Evolutionary conservation across 768 basidiomycete species (phyloP), one percentile per base, ranked within the genome.

Genomic region (Naematelia encephala): DNA sequence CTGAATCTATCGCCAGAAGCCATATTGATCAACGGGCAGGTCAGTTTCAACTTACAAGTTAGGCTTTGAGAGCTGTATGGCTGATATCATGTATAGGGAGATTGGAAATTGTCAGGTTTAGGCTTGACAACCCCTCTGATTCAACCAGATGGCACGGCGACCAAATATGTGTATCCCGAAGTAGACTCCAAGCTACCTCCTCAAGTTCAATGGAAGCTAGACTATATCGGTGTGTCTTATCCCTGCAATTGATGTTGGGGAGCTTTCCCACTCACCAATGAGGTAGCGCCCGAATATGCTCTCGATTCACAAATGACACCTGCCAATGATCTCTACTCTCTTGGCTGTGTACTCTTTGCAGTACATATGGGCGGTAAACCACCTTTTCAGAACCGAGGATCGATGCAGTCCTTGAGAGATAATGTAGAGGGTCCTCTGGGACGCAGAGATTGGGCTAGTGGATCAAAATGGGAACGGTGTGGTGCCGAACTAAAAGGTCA

Each of bases 61-160:
- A 26, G 50, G 59, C 54, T 4, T 3, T 45, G 13, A 11, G 23
- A 21, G 21, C 23, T 10, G n/a, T 43, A 43, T 19, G 10, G 27
- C 51, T 52, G 44, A 14, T n/a, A 8, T 39, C 21, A 22, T 27
- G 22, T 11, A 5, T 66, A 94, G 91, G 94, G 96, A 28, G 96
- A 99, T 77, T 99, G 96, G 96, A 99, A 97, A 79, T 83, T 99
- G 29, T 85, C 88, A 16, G 93, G 91, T 1, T 81, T 99, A 39
- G 90, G 91, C 1, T 80, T 92, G 50, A 91, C 90, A 1, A 91
- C 93, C 27, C 82, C 90, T 4, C 80, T 96, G 5, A 78, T 83
- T 39, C 80, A 82, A 22, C 78, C 85, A 3, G 84, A 87, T 60
- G 91, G 91, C 4, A 79, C 82, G 5, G 82, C 88, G 0, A 85